Conservation (phyloP, 805 yeast species). For the Ogataea minuta region DNA sequence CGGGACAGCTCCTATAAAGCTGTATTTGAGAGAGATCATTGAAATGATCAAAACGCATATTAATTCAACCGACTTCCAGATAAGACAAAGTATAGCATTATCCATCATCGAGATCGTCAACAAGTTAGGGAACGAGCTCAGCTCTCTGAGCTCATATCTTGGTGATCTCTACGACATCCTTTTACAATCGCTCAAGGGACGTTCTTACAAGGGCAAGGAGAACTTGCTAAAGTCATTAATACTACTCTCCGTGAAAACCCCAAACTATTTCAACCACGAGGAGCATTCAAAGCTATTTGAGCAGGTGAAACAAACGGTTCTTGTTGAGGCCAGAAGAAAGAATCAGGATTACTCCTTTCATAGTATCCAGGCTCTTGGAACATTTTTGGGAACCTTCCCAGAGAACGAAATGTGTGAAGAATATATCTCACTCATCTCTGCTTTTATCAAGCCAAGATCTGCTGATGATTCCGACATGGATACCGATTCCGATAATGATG, state of each 20-base stretch:
- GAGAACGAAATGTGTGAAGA: conserved; percentile 36
- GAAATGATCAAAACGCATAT: conserved; percentile 49
- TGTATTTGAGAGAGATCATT: conserved; percentile 70
- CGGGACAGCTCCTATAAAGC: conserved; percentile 62
- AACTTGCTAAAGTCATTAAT: conserved; percentile 68
- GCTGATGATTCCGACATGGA: conserved; percentile 38
- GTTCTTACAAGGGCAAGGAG: conserved; percentile 90
- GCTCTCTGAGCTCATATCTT: conserved; percentile 18
- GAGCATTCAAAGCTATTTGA: conserved; percentile 33
- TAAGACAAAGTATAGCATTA: conserved; percentile 69
- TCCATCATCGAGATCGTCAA: conserved; percentile 60
- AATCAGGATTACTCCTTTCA: conserved; percentile 62
- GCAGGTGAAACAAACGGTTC: conserved; percentile 43
- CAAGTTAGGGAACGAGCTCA: conserved; percentile 36
- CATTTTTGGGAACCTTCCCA: conserved; percentile 36
- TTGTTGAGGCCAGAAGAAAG: conserved; percentile 62
- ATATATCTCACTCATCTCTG: conserved; percentile 36
- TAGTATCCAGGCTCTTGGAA: conserved; percentile 53
- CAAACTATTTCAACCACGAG: conserved; percentile 32
- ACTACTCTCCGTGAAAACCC: conserved; percentile 48
- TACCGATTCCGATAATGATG: conserved; percentile 37
- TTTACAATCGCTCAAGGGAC: conserved; percentile 63
- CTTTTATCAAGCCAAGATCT: conserved; percentile 19
- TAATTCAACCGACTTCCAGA: conserved; percentile 54
- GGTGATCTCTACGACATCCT: conserved; percentile 50